These are phyloP conservation scores for Hansenula lynferdii DNA, from an alignment of 1,139 yeast genomes.

Conservation along the genomic window DNA sequence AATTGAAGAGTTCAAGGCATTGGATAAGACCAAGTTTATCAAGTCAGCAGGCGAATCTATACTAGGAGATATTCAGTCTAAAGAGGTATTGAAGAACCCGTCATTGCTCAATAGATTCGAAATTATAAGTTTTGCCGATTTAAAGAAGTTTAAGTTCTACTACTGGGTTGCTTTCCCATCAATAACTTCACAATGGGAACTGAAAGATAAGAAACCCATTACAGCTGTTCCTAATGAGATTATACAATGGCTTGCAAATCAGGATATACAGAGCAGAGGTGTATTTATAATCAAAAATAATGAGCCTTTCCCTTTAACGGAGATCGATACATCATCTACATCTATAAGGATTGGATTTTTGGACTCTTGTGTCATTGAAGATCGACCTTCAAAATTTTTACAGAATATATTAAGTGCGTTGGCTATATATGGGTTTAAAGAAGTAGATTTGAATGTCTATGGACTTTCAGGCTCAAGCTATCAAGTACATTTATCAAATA, in stretches of 20 bases:
- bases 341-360: slow-evolving; percentile 42
- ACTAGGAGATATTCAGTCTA: slow-evolving; percentile 27
- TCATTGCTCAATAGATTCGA: slow-evolving; percentile 42
- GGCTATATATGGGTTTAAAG: slow-evolving; percentile 31
- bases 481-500: slow-evolving; percentile 15
- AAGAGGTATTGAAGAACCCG: slow-evolving; percentile 33
- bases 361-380: slow-evolving; percentile 51
- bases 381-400: slow-evolving; percentile 55
- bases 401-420: slow-evolving; percentile 63
- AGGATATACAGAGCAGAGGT: slow-evolving; percentile 11
- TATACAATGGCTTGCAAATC: slow-evolving; percentile 10
- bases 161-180: slow-evolving; percentile 89
- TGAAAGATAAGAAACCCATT: slow-evolving; percentile 2
- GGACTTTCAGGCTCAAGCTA: slow-evolving; percentile 26
- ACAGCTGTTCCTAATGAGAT: slow-evolving; percentile 11
- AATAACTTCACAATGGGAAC: slow-evolving; percentile 42
- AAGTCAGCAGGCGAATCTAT: slow-evolving; percentile 38
- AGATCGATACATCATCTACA: slow-evolving; percentile 11
- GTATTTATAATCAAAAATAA: slow-evolving; percentile 20
- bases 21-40: slow-evolving; percentile 58
- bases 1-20: slow-evolving; percentile 70
- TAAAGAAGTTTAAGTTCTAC: slow-evolving; percentile 80
- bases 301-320: slow-evolving; percentile 12
- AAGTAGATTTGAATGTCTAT: slow-evolving; percentile 36
- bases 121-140: slow-evolving; percentile 73